Evolutionary conservation across 768 basidiomycete species (phyloP).

Genomic region (Boletus reticulatus): DNA sequence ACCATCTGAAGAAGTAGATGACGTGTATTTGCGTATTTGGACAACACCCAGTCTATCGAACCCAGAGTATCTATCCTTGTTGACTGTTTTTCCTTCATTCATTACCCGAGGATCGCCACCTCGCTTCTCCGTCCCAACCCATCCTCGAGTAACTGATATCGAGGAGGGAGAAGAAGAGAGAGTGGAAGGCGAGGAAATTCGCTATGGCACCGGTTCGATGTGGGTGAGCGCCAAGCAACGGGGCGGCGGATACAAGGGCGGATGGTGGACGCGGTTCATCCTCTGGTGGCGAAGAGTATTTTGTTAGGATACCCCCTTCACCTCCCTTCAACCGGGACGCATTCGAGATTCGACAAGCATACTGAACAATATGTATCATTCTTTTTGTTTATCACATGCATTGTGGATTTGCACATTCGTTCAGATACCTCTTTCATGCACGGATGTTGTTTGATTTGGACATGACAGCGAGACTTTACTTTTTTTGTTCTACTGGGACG

Average conservation of each 20-base stretch:
- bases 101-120: conserved; percentile 68
- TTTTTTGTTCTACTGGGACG: conserved; percentile 1
- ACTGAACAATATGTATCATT: conserved; percentile 34
- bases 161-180: conserved; percentile 67
- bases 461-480: conserved; percentile 7
- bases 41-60: conserved; percentile 76
- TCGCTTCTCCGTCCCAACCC: conserved; percentile 54
- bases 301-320: conserved; percentile 47
- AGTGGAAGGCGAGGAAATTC: conserved; percentile 54
- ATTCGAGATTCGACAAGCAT: conserved; percentile 14
- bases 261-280: conserved; percentile 76
- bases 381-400: conserved; percentile 30
- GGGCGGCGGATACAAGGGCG: conserved; percentile 65
- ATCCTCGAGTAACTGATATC: conserved; percentile 49
- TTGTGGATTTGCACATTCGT: conserved; percentile 21
- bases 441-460: conserved; percentile 27
- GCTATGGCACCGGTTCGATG: conserved; percentile 81
- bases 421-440: conserved; percentile 20
- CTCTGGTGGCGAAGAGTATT: conserved; percentile 80
- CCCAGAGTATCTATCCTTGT: conserved; percentile 65
- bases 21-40: conserved; percentile 73
- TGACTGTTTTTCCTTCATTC: conserved; percentile 76
- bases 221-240: conserved; percentile 68
- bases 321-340: neutral
- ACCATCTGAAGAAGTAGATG: conserved; percentile 35